Percentiles rank a stretch among this genome's conserved stretches.
Conservation (phyloP, 495 filamentous ascomycete species). For the Penicillium cosmopolitanum region DNA sequence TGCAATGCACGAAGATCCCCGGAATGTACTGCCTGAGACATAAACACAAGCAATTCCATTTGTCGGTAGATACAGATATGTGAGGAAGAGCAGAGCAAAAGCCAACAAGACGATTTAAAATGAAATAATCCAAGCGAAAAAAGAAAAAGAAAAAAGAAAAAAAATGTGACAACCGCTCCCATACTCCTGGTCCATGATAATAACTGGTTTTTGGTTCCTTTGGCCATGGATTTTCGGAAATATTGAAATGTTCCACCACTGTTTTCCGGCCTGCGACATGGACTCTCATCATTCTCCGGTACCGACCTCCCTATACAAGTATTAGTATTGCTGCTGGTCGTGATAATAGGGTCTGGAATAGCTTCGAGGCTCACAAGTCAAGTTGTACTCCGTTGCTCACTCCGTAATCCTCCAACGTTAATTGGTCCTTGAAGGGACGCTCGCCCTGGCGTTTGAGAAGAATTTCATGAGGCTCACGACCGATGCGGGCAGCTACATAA, state of each 20-base stretch:
- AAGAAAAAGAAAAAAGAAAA: constrained; percentile 43
- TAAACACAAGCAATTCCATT: constrained; percentile 9
- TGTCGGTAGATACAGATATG: constrained; percentile 17
- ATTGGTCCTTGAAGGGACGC: constrained; percentile 85
- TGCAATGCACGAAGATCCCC: constrained; percentile 10
- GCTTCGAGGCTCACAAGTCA: constrained; percentile 62
- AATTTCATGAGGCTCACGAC: constrained; percentile 86
- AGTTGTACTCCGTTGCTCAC: constrained; percentile 87
- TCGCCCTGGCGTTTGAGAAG: constrained; percentile 89
- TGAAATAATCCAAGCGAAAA: constrained; percentile 35
- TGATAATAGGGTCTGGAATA: constrained; percentile 1
- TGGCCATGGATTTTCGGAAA: constrained; percentile 4
- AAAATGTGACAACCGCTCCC: constrained; percentile 39
- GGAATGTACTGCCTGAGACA: constrained; percentile 8
- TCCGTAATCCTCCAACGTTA: constrained; percentile 87
- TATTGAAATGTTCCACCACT: constrained; percentile 14
- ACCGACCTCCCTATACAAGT: constrained; percentile 63
- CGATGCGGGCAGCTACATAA: constrained; percentile 83
- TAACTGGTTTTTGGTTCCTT: background rate
- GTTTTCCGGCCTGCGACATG: constrained; percentile 1
- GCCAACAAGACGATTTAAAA: constrained; percentile 1
- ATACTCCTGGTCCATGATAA: constrained; percentile 48
- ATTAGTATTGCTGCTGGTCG: constrained; percentile 26
- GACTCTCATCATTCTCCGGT: constrained; percentile 67
- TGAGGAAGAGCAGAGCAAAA: background rate